Evolutionary conservation across 164 flowering plant genomes (phyloP), one percentile per base, ranked within the genome.

Genomic region (Berberis vulgaris): DNA sequence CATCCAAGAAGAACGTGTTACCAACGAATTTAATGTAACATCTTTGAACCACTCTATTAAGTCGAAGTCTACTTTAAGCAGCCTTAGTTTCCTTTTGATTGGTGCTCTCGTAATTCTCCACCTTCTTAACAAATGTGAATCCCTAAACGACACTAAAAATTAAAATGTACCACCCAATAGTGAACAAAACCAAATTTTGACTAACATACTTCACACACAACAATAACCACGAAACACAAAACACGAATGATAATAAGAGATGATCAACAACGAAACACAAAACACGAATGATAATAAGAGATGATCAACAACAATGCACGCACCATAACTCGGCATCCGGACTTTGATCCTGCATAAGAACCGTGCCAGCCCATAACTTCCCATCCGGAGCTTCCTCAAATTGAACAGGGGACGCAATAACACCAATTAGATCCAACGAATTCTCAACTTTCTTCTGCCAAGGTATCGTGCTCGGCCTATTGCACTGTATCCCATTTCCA

Each of bases 361-460:
- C 59, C 8, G 95, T 78, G 6, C 74, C 74, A 7, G 93, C 93
- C 81, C 79, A 80, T 58, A 41, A 64, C 54, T 77, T 83, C 7
- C 87, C 88, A 62, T 84, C 85, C 5, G 81, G 55, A 53, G 72
- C 61, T 46, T 71, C 26, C 43, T 74, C 57, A 52, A 77, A 78
- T 61, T 80, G 80, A 59, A 88, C 78, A 0, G 91, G 91, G 38
- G 9, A 39, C 7, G 45, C 43, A 0, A 91, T 66, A 3, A 52
- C 45, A 0, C 95, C 95, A 41, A 83, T 79, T 11, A 91, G 52
- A 67, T 72, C 77, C 5, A 88, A 84, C 8, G 71, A 73, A 69
- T 91, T 88, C 2, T 78, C 84, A 2, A 81, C 83, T 71, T 79
- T 82, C 0, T 79, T 63, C 63, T 91, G 91, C 65, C 64, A 88